Evolutionary conservation across 345 rosid genomes (phyloP), one percentile per base, ranked within the genome.

Genomic region (Salix arbutifolia): DNA sequence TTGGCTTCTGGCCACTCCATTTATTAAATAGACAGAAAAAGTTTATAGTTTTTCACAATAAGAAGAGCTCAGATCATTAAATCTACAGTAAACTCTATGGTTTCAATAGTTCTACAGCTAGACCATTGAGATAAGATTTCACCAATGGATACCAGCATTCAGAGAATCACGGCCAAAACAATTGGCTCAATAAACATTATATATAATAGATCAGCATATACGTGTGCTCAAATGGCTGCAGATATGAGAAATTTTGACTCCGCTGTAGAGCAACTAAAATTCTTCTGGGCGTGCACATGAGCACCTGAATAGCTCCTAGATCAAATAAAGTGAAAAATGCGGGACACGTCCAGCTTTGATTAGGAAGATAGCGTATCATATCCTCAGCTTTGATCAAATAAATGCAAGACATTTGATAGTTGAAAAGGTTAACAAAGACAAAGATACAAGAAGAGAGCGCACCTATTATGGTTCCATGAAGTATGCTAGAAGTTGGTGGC

Each of bases 401-500:
- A 69, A 42, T 42, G 19, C 16, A 69, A 44, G 19, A 23, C 18
- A 44, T 16, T 42, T 9, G 25, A 6, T 61, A 65, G 33, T 33
- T 28, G 11, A 26, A 4, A 28, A 35, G 17, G 65, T 13, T 21
- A 2, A 8, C n/a, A 16, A 12, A 62, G 25, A 58, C 11, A 21
- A n/a, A 61, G 71, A 37, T 58, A 48, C 67, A 56, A 73, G 28
- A 35, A 70, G 67, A 72, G 74, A 74, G 69, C 87, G 40, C 56
- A 94, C 98, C 97, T 37, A 94, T 94, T 73, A 94, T 73, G 33
- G 96, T 92, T 82, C 98, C 98, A 38, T 91, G 96, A 61, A 94
- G 82, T 65, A 94, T 71, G 42, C 90, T 91, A 44, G 94, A 89
- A 78, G 94, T 80, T 78, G 88, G 82, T 12, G 90, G 86, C 83